Evolutionary conservation across 2,329 filamentous ascomycete species (phyloP).

Genomic region (Colletotrichum incanum): DNA sequence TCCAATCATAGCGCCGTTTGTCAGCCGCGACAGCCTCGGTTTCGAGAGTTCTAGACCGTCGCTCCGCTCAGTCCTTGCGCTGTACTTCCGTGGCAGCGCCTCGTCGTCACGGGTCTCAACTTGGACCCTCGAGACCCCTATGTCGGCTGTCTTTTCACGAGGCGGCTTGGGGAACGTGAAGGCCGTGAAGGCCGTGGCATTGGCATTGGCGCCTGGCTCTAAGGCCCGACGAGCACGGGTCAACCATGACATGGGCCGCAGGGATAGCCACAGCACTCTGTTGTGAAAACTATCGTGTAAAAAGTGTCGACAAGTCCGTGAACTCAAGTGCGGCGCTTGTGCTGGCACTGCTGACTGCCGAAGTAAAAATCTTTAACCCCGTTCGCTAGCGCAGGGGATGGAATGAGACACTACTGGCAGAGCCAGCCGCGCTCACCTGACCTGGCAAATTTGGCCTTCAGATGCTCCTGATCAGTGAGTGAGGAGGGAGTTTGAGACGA

Average conservation of each 20-base stretch:
- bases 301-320: constrained; percentile 20
- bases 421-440: constrained; percentile 34
- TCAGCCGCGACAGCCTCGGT: constrained; percentile 23
- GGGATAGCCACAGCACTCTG: constrained; percentile 23
- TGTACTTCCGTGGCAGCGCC: constrained; percentile 28
- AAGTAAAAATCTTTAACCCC: not conserved
- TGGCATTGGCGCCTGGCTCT: constrained; percentile 23
- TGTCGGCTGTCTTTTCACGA: not conserved
- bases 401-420: constrained; percentile 32
- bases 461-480: not conserved
- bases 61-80: constrained; percentile 17
- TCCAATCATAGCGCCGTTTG: constrained; percentile 14
- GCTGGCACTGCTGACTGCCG: not conserved
- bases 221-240: constrained; percentile 26
- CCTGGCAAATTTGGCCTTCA: constrained; percentile 24
- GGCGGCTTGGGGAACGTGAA: constrained; percentile 13
- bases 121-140: constrained; percentile 29
- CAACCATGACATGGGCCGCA: constrained; percentile 27
- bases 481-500: constrained; percentile 15
- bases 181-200: not conserved
- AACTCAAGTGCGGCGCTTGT: constrained; percentile 28
- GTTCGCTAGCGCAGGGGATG: constrained; percentile 29
- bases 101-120: constrained; percentile 37
- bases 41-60: constrained; percentile 27
- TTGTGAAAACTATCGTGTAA: constrained; percentile 5